phyloP scores from a whole-genome alignment of 805 yeast genomes.

The Spathaspora passalidarum region DNA sequence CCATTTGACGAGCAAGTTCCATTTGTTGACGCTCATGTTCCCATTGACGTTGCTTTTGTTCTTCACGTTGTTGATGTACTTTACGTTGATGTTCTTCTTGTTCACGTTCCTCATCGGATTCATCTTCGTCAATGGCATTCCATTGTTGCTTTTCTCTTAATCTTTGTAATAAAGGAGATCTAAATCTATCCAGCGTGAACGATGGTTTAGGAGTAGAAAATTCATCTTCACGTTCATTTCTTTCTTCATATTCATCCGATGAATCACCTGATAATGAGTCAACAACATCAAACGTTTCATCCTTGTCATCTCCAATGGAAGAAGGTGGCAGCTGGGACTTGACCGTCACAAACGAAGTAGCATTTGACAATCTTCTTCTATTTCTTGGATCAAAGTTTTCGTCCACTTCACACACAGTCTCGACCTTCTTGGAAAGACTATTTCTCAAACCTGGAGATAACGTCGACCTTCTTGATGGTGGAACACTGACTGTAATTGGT shows the following conservation, averaged over 20 bases:
- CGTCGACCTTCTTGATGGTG: constrained; percentile 4
- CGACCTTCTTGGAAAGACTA: not conserved
- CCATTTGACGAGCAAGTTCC: too few relatives aligned
- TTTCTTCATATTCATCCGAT: not conserved
- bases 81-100: not conserved
- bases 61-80: not conserved
- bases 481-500: constrained; percentile 23
- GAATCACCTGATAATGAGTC: not conserved
- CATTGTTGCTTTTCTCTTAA: constrained; percentile 7
- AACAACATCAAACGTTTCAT: not conserved
- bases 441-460: not conserved
- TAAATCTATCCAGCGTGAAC: not conserved
- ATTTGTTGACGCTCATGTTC: too few relatives aligned
- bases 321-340: not conserved
- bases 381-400: constrained; percentile 18
- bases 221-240: constrained; percentile 15
- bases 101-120: constrained; percentile 4
- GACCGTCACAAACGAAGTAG: constrained; percentile 2
- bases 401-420: not conserved
- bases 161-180: constrained; percentile 9
- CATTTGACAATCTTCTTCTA: constrained; percentile 4
- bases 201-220: constrained; percentile 21
- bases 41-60: too few relatives aligned
- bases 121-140: not conserved
- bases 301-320: too few relatives aligned